Base-by-base conservation (phyloP, 495 filamentous ascomycete genomes). In the Trichodelitschia bisporula region DNA sequence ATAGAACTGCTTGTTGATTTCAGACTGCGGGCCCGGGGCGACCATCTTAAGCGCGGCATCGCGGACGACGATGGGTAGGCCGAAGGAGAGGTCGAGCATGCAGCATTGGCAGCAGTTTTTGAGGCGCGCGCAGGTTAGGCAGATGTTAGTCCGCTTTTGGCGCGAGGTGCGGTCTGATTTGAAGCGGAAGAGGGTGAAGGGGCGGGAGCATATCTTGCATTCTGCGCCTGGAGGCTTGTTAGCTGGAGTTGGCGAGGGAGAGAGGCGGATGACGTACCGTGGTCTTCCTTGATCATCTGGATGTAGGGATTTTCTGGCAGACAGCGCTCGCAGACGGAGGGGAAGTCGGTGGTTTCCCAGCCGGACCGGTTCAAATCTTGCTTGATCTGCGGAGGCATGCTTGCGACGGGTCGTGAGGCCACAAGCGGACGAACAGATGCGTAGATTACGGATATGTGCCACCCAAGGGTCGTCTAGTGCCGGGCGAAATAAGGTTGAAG, bases 51-150 rank as follows among this genome's bases (percentile, higher is more conserved):
- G 62, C 1, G 86, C 86, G n/a, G 86, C 84, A 58, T 97, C 86
- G 38, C 86, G 69, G 28, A 97, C 72, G 26, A 74, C 69, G 42
- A 93, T 90, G 14, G 89, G 86, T 19, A 97, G 54, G 31, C 89
- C 86, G 49, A 92, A 95, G 13, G 74, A 77, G 34, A 97, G 56
- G 62, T 97, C 86, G 29, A 93, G 70, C 79, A 95, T 93, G 57
- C 86, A 97, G 52, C 76, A 91, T 55, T 97, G 86, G 49, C 86
- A 97, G 57, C 86, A 89, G 58, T 93, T 93, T 57, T 90, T 89
- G 36, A 91, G 60, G 15, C 82, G 76, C 9, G 79, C 79, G 55
- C 82, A 93, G 4, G 82, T 91, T n/a, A 93, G 64, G 50, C 82
- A 93, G 46, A 93, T 82, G 39, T 71, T 79, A 26, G 79, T 89